Evolutionary conservation across 163 green algal genomes (phyloP).

Genomic region (Chlamydomonas reinhardtii): DNA sequence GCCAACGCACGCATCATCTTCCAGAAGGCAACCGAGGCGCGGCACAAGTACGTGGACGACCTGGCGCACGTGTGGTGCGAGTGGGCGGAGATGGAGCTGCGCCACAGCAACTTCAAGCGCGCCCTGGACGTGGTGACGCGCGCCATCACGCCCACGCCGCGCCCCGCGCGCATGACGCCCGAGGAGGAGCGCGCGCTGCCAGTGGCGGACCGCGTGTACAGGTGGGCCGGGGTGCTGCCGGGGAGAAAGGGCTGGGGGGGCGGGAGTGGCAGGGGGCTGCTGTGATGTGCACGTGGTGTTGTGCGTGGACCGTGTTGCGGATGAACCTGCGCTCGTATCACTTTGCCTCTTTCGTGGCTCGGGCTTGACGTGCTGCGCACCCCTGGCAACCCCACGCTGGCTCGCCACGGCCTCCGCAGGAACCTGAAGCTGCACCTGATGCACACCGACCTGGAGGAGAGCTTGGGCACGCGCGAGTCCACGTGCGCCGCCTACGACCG

Average conservation of each 20-base stretch:
- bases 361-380: no score
- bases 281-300: no score
- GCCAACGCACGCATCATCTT: constrained; percentile 94
- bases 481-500: constrained; percentile 86
- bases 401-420: constrained; percentile 49
- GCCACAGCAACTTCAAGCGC: constrained; percentile 74
- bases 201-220: constrained; percentile 89
- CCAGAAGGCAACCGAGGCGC: constrained; percentile 87
- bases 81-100: constrained; percentile 97
- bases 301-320: no score
- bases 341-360: no score
- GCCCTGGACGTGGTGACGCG: constrained; percentile 67
- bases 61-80: constrained; percentile 96
- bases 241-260: neutral
- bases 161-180: constrained; percentile 56
- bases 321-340: no score
- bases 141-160: constrained; percentile 73
- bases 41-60: constrained; percentile 94
- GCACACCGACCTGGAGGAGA: constrained; percentile 96
- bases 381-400: neutral
- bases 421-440: constrained; percentile 94
- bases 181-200: constrained; percentile 77
- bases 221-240: constrained; percentile 10
- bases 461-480: constrained; percentile 89
- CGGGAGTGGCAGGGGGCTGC: no score